Conservation (phyloP, 192 early-diverging fungal genomes). For the Backusella sp. region DNA sequence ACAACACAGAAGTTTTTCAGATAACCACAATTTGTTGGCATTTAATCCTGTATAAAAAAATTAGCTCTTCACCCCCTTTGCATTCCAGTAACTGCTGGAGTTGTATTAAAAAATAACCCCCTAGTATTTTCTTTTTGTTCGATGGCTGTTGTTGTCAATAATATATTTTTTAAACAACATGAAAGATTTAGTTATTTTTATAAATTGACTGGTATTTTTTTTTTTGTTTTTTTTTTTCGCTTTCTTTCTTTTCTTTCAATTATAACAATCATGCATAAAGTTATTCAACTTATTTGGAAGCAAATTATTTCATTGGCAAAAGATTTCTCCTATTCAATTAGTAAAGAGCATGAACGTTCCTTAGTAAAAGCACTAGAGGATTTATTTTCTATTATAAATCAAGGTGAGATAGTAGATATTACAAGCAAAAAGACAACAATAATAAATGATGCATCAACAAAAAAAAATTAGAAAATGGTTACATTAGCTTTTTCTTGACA, state of each 20-base stretch:
- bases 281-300: not conserved
- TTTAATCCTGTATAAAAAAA: not conserved
- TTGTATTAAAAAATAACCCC: not conserved
- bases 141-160: not conserved
- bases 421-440: too few relatives aligned
- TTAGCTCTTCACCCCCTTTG: not conserved
- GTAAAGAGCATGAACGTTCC: not conserved
- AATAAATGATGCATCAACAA: too few relatives aligned
- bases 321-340: not conserved
- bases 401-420: not conserved
- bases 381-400: not conserved
- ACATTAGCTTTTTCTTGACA: constrained; percentile 12
- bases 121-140: not conserved
- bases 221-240: not conserved
- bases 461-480: constrained; percentile 8
- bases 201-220: not conserved
- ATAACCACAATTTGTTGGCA: not conserved
- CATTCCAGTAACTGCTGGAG: not conserved
- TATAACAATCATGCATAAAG: not conserved
- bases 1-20: not conserved
- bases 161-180: not conserved
- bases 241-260: not conserved
- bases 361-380: not conserved
- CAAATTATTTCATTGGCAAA: not conserved
- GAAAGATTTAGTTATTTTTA: not conserved